Conservation (phyloP, 768 basidiomycete species). For the Kwoniella sp. region DNA sequence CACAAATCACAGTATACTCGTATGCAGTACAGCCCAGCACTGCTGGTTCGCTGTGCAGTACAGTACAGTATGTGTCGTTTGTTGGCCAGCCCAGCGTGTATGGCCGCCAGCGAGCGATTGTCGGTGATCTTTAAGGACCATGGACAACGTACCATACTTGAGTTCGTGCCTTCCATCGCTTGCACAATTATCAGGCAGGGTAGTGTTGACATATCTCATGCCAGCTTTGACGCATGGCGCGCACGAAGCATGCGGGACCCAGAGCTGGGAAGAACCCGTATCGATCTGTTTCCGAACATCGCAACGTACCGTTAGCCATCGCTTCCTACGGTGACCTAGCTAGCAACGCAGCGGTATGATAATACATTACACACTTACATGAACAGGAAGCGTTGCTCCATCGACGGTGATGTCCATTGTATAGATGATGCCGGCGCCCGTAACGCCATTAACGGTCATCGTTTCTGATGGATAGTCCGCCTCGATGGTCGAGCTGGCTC, state of each 20-base stretch:
- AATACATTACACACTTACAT: constrained; percentile 1
- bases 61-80: too few relatives aligned
- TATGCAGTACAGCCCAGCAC: too few relatives aligned
- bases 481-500: neutral
- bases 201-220: constrained; percentile 10
- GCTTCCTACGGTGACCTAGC: too few relatives aligned
- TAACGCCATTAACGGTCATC: neutral
- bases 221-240: neutral
- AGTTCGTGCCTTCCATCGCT: neutral
- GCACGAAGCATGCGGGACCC: constrained; percentile 7
- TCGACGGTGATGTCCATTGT: constrained; percentile 13
- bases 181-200: constrained; percentile 8
- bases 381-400: constrained; percentile 10
- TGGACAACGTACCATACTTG: constrained; percentile 13
- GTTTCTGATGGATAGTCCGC: constrained; percentile 4
- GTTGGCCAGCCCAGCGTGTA: too few relatives aligned
- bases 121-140: too few relatives aligned
- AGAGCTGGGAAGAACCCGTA: constrained; percentile 6
- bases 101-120: too few relatives aligned
- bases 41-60: too few relatives aligned
- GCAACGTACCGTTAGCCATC: neutral
- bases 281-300: neutral
- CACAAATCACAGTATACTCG: too few relatives aligned
- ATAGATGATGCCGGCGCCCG: constrained; percentile 9
- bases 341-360: too few relatives aligned